Percentiles rank a stretch among this genome's conserved stretches.
Conservation (phyloP, 1,284 basidiomycete genomes). For the Leccinum subfulvum region DNA sequence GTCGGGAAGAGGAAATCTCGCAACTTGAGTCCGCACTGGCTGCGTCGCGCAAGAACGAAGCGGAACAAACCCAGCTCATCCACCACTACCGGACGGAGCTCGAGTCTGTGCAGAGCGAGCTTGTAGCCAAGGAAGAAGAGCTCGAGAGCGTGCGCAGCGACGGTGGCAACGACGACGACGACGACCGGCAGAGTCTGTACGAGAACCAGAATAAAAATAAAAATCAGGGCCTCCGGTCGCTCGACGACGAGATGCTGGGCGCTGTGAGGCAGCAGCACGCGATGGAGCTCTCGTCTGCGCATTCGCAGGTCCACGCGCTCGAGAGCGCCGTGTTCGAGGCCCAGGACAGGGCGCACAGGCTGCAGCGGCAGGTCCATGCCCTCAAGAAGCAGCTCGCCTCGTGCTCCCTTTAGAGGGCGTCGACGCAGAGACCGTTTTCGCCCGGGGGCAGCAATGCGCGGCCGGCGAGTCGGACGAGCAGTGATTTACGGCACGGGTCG, state of each 20-base stretch:
- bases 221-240: conserved; percentile 37
- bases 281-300: conserved; percentile 75
- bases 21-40: conserved; percentile 35
- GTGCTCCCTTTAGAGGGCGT: conserved; percentile 40
- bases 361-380: conserved; percentile 66
- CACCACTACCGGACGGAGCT: conserved; percentile 63
- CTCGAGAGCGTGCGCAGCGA: conserved; percentile 43
- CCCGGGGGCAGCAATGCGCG: conserved; percentile 35
- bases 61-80: conserved; percentile 63
- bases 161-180: conserved; percentile 20
- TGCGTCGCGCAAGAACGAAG: conserved; percentile 37
- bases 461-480: conserved; percentile 50
- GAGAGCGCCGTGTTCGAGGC: conserved; percentile 74
- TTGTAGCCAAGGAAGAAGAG: conserved; percentile 61
- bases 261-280: conserved; percentile 69
- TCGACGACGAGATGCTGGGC: conserved; percentile 70
- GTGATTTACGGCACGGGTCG: conserved; percentile 48
- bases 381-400: conserved; percentile 62
- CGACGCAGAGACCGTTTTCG: conserved; percentile 41
- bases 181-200: neutral
- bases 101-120: conserved; percentile 59
- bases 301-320: conserved; percentile 72
- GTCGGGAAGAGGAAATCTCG: conserved; percentile 50
- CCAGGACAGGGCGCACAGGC: conserved; percentile 62
- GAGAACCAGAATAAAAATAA: neutral